These are phyloP conservation scores for Penicillium sp. DNA, from an alignment of 2,329 filamentous ascomycete genomes.

Conservation along the genomic window DNA sequence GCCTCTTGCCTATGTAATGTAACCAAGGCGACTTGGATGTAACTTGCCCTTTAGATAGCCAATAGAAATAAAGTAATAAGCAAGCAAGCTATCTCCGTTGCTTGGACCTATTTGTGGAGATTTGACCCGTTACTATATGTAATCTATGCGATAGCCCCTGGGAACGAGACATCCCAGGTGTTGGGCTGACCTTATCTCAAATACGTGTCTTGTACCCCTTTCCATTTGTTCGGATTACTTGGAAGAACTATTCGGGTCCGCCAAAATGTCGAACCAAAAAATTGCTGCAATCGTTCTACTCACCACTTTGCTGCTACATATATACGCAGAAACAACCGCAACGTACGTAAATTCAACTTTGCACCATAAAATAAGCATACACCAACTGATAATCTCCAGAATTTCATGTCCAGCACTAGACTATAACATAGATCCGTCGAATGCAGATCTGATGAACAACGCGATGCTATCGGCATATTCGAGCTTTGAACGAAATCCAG, in stretches of 20 bases:
- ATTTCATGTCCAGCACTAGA: not conserved
- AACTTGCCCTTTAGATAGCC: not conserved
- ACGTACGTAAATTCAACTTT: not conserved
- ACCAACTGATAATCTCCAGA: not conserved
- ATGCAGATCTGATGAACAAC: not conserved
- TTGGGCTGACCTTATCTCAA: slow-evolving; percentile 36
- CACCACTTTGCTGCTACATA: not conserved
- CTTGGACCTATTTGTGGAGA: not conserved
- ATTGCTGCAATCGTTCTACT: not conserved
- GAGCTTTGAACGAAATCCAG: not conserved
- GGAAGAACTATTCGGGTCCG: not conserved
- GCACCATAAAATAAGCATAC: not conserved
- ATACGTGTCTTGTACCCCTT: not conserved
- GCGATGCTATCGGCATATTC: not conserved
- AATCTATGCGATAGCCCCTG: slow-evolving; percentile 61
- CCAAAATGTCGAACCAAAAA: not conserved
- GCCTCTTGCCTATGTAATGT: not conserved
- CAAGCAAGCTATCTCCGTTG: not conserved
- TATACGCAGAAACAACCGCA: not conserved
- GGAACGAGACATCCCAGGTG: not conserved
- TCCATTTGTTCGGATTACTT: not conserved
- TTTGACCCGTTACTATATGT: not conserved
- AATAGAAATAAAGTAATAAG: not conserved
- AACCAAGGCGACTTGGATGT: not conserved
- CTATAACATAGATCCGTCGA: not conserved